phyloP scores from a whole-genome alignment of 2,329 filamentous ascomycete species.

The Aureobasidium melanogenum region DNA sequence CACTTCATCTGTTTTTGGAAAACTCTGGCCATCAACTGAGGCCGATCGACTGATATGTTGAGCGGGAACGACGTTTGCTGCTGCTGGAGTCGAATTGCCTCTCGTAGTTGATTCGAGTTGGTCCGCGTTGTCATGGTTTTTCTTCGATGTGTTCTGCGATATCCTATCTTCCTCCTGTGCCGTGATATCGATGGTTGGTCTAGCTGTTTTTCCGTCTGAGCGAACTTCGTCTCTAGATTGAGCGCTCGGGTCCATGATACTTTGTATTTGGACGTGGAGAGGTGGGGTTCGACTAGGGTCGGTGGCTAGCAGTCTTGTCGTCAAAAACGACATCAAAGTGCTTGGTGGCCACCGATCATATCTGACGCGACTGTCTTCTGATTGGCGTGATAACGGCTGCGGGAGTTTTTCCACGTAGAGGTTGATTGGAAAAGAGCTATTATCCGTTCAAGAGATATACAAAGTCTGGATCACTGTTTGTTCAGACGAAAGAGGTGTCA shows the following conservation, averaged over 20 bases:
- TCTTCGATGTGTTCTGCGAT: background rate
- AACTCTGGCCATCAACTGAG: background rate
- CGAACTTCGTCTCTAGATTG: background rate
- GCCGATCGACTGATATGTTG: background rate
- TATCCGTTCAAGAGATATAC: no score
- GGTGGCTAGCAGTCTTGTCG: background rate
- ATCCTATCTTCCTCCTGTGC: background rate
- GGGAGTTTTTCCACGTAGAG: no score
- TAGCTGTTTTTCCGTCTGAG: background rate
- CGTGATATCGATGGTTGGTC: background rate
- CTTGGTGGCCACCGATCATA: no score
- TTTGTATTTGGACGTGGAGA: background rate
- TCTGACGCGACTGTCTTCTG: no score
- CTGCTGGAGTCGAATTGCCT: background rate
- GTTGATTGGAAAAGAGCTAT: no score
- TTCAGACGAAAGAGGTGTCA: no score
- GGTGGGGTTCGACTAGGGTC: background rate
- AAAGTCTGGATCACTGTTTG: no score
- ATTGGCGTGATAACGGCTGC: no score
- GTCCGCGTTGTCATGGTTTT: no score
- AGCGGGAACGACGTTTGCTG: background rate
- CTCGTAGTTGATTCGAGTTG: background rate
- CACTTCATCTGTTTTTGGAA: background rate
- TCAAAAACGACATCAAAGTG: no score
- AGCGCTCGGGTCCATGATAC: background rate